Evolutionary conservation across 2,329 filamentous ascomycete genomes (phyloP), one percentile per base, ranked within the genome.

Genomic region (Aschersonia sp.): DNA sequence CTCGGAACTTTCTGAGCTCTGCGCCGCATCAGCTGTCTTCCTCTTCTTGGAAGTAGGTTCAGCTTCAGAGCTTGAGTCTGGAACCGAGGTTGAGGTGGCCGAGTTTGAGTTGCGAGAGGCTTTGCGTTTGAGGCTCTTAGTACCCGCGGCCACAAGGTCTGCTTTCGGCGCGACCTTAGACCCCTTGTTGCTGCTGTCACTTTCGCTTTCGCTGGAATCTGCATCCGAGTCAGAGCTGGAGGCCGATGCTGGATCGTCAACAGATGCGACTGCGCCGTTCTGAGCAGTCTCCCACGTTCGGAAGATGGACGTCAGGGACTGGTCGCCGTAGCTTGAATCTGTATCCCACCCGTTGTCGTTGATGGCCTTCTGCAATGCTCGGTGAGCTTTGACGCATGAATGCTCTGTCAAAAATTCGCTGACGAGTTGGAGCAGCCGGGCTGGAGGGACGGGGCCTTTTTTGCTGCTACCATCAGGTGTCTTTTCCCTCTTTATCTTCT

Each of bases 361-460:
- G 47, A 76, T 69, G 58, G 87, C 79, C 59, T 80, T 77, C 55
- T 71, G 69, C 57, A 87, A 82, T 5, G 77, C 74, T 50, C 71
- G 67, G 57, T 74, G 75, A 43, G 83, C 76, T 49, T 71, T 69
- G 44, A 70, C 62, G 56, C 85, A 83, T n/a, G 77, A 74, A 60
- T 83, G 73, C 43, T 81, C 73, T 41, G 72, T 71, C 45, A 88
- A 70, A 62, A 87, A 88, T 29, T 66, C 64, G 52, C 78, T 77
- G 56, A 88, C 73, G 12, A 86, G 68, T 51, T 79, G 75, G 58
- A 88, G 68, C 37, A 88, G 67, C 61, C 83, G 73, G 31, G 73
- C 63, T 5, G 82, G 73, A 30, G 77, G 71, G 43, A 76, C 71
- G 44, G 67, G 54, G 49, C 54, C 47, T 53, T 57, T 52, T 63